Conservation (phyloP, 2,329 filamentous ascomycete species). For the Colletotrichum navitas region DNA sequence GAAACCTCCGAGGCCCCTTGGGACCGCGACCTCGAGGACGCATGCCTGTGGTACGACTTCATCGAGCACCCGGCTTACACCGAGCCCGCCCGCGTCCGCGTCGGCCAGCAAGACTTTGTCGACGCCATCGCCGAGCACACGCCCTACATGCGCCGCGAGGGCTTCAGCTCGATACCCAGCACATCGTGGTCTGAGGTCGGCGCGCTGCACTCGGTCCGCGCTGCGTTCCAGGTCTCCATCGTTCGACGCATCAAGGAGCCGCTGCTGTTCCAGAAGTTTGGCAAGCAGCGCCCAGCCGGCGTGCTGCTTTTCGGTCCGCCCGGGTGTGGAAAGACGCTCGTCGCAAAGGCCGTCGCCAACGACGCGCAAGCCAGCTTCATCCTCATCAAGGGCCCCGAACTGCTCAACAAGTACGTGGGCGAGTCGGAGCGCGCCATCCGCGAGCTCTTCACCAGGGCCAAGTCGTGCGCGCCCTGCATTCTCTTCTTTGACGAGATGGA, state of each 20-base stretch:
- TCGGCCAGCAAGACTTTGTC: constrained; percentile 75
- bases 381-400: constrained; percentile 94
- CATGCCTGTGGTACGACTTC: constrained; percentile 35
- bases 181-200: constrained; percentile 96
- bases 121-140: constrained; percentile 74
- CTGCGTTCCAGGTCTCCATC: constrained; percentile 86
- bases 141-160: constrained; percentile 83
- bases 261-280: constrained; percentile 79
- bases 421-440: constrained; percentile 94
- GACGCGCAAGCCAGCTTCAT: constrained; percentile 98
- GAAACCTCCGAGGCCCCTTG: constrained; percentile 11
- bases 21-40: constrained; percentile 19
- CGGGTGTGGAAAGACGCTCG: constrained; percentile 94
- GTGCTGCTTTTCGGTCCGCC: constrained; percentile 97
- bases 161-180: constrained; percentile 93
- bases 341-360: constrained; percentile 96
- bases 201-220: constrained; percentile 81
- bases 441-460: constrained; percentile 89
- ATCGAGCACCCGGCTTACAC: constrained; percentile 43
- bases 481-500: constrained; percentile 94
- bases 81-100: constrained; percentile 44
- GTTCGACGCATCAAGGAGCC: constrained; percentile 90
- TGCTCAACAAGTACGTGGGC: constrained; percentile 97
- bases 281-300: constrained; percentile 84
- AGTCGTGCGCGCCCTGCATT: constrained; percentile 89